Conservation (phyloP, 805 yeast species). For the Kuraishia floccosa region DNA sequence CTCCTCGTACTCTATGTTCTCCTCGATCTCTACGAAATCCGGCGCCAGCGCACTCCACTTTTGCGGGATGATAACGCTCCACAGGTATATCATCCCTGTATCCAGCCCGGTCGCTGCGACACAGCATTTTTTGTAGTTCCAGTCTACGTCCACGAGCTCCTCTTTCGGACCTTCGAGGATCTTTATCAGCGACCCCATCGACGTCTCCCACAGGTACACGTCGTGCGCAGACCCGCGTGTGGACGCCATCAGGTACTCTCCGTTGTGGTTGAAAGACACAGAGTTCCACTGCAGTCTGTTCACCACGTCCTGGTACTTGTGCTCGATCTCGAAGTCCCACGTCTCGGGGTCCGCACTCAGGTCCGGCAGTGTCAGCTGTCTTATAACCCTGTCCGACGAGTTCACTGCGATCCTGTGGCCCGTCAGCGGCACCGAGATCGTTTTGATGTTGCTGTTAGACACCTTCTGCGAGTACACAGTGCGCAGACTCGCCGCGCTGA, state of each 20-base stretch:
- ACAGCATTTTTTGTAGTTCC: slow-evolving; percentile 69
- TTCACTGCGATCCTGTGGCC: slow-evolving; percentile 60
- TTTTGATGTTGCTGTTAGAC: slow-evolving; percentile 64
- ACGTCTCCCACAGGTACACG: slow-evolving; percentile 86
- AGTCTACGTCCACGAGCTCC: slow-evolving; percentile 75
- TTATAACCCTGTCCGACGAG: slow-evolving; percentile 64
- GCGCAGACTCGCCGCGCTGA: slow-evolving; percentile 17
- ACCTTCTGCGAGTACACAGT: slow-evolving; percentile 35
- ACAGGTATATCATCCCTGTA: slow-evolving; percentile 68
- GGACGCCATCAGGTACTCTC: slow-evolving; percentile 82
- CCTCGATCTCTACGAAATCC: slow-evolving; percentile 90
- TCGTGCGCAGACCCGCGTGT: slow-evolving; percentile 85
- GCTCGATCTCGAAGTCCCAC: slow-evolving; percentile 57
- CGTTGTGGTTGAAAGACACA: slow-evolving; percentile 59
- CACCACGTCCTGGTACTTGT: slow-evolving; percentile 83
- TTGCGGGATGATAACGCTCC: slow-evolving; percentile 78
- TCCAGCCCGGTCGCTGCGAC: slow-evolving; percentile 82
- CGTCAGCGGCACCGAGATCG: slow-evolving; percentile 44
- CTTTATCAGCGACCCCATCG: slow-evolving; percentile 77
- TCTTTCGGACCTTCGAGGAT: slow-evolving; percentile 87
- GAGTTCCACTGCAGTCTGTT: slow-evolving; percentile 85
- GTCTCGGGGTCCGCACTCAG: slow-evolving; percentile 13
- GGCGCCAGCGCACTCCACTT: slow-evolving; percentile 97
- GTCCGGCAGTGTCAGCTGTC: slow-evolving; percentile 46
- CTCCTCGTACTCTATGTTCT: slow-evolving; percentile 80